Percentiles rank a stretch among this genome's conserved stretches.
These are phyloP conservation scores for Eremothecium cymbalariae DNA, from an alignment of 1,139 yeast genomes.

Conservation along the genomic window DNA sequence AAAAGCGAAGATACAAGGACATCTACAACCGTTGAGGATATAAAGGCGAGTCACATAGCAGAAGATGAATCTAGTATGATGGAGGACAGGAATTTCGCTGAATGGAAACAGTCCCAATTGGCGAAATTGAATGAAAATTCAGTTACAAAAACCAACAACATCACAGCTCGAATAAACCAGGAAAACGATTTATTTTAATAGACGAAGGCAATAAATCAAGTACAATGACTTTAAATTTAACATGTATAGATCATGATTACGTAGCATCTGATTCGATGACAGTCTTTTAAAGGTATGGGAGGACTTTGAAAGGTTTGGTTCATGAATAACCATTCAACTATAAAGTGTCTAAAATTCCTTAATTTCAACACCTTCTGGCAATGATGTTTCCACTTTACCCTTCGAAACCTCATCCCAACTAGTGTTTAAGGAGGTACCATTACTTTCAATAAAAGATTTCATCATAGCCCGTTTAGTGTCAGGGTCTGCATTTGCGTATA, in stretches of 20 bases:
- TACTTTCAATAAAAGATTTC: slow-evolving; percentile 90
- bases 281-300: background rate
- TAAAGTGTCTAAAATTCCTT: slow-evolving; percentile 32
- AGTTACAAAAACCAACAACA: slow-evolving; percentile 4
- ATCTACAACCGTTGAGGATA: background rate
- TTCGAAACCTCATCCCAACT: slow-evolving; percentile 86
- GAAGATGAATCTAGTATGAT: slow-evolving; percentile 25
- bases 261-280: background rate
- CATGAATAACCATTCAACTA: too few species aligned
- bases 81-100: slow-evolving; percentile 24
- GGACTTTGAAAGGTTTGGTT: too few species aligned
- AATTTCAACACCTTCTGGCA: slow-evolving; percentile 66
- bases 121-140: slow-evolving; percentile 18
- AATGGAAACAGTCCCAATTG: slow-evolving; percentile 27
- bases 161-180: slow-evolving; percentile 9
- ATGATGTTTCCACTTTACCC: slow-evolving; percentile 57
- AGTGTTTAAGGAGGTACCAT: slow-evolving; percentile 89
- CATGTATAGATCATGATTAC: slow-evolving; percentile 4
- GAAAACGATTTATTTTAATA: slow-evolving; percentile 9
- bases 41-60: slow-evolving; percentile 3
- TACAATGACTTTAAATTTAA: background rate
- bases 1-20: background rate
- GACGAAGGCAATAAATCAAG: background rate
- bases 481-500: slow-evolving; percentile 76
- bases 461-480: slow-evolving; percentile 92